Evolutionary conservation across 768 basidiomycete species (phyloP).

Genomic region (Lactarius quietus): DNA sequence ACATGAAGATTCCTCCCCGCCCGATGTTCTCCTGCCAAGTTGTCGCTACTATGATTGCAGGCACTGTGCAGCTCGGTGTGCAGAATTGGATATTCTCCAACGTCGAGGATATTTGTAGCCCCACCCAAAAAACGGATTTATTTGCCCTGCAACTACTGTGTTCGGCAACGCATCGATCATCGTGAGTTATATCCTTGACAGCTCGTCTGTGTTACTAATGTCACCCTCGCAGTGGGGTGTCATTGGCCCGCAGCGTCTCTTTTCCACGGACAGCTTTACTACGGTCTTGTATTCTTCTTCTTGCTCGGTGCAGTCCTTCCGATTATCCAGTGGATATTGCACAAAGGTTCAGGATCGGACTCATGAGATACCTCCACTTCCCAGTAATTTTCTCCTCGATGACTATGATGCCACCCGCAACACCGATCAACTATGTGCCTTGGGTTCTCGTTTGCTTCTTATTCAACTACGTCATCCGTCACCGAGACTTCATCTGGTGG

Average conservation of each 20-base stretch:
- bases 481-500: slow-evolving; percentile 36
- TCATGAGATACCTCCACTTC: slow-evolving; percentile 58
- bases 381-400: slow-evolving; percentile 43
- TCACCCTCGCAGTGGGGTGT: slow-evolving; percentile 5
- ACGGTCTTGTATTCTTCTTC: slow-evolving; percentile 65
- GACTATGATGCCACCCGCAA: slow-evolving; percentile 41
- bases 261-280: not conserved
- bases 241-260: not conserved
- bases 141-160: slow-evolving; percentile 37
- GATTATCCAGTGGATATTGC: slow-evolving; percentile 48
- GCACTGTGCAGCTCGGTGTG: slow-evolving; percentile 62
- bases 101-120: slow-evolving; percentile 41
- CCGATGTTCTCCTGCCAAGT: slow-evolving; percentile 74
- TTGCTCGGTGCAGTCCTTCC: slow-evolving; percentile 67
- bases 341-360: not conserved
- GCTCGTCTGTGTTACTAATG: not conserved
- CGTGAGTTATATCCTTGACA: not conserved
- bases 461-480: slow-evolving; percentile 34
- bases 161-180: slow-evolving; percentile 38
- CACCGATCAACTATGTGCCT: slow-evolving; percentile 39
- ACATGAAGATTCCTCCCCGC: slow-evolving; percentile 73
- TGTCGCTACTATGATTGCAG: slow-evolving; percentile 42
- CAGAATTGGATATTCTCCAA: slow-evolving; percentile 44
- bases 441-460: slow-evolving; percentile 38
- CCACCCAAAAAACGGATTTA: slow-evolving; percentile 39